Evolutionary conservation across 1,284 basidiomycete genomes (phyloP), one percentile per base, ranked within the genome.

Genomic region (Cutaneotrichosporon spelunceum): DNA sequence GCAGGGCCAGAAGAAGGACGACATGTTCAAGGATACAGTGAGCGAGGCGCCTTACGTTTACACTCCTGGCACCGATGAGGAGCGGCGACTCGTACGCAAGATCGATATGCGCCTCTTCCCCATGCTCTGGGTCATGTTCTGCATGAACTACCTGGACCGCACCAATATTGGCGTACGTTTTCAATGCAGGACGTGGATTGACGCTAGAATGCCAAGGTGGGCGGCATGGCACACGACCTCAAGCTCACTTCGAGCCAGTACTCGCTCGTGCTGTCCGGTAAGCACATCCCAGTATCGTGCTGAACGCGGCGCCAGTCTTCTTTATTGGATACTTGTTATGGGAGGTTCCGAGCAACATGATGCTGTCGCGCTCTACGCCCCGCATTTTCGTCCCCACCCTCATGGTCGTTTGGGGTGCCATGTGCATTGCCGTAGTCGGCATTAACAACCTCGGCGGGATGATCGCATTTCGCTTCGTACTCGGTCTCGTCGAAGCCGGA

Each of bases 271-370:
- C 69, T 79, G 13, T 78, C 73, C 14, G n/a, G n/a, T n/a, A n/a
- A n/a, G n/a, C n/a, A n/a, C n/a, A n/a, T n/a, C n/a, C n/a, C n/a
- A n/a, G n/a, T n/a, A n/a, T n/a, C n/a, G n/a, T n/a, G n/a, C n/a
- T n/a, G n/a, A n/a, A n/a, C n/a, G n/a, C n/a, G n/a, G n/a, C n/a
- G n/a, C n/a, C n/a, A n/a, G 77, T 78, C 64, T 78, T 78, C 67
- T 78, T 53, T 45, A 71, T 77, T 52, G 74, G 64, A 9, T 65
- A 65, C 59, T 44, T 65, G 21, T 66, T 81, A 1, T 79, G 52
- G 42, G 79, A 81, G 61, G 76, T 80, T 19, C 79, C 79, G 0
- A 72, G 68, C 36, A 80, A 80, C 70, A 73, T 80, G 69, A 71
- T 68, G 57, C 65, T 61, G 14, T 23, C 60, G 29, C 60, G 60